A percentile compares a stretch with the other conserved stretches of the same genome.
Conservation (phyloP, 768 basidiomycete species). For the Russula dissimulans region DNA sequence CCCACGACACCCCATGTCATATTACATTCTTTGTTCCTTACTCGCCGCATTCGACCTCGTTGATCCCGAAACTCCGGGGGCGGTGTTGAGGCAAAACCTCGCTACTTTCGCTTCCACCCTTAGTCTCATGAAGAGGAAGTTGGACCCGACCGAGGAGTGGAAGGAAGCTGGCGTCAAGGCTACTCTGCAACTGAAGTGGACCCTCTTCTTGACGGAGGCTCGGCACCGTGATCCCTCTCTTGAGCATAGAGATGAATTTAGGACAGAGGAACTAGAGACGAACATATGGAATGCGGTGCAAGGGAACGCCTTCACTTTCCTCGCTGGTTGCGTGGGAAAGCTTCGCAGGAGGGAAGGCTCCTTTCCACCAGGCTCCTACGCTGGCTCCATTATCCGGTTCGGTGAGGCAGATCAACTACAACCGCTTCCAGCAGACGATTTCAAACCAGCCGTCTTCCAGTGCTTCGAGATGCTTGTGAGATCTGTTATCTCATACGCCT, state of each 20-base stretch:
- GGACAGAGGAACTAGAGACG: slow-evolving; percentile 70
- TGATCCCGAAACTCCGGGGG: slow-evolving; percentile 41
- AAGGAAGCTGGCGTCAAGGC: slow-evolving; percentile 64
- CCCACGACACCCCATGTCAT: slow-evolving; percentile 58
- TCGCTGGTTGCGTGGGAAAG: slow-evolving; percentile 50
- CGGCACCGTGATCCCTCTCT: slow-evolving; percentile 59
- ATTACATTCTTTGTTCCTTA: slow-evolving; percentile 57
- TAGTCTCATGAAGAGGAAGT: slow-evolving; percentile 49
- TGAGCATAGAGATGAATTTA: slow-evolving; percentile 56
- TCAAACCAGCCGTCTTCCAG: slow-evolving; percentile 47
- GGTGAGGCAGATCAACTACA: slow-evolving; percentile 31
- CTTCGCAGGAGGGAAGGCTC: slow-evolving; percentile 39
- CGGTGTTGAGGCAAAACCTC: slow-evolving; percentile 38
- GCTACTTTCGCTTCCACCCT: slow-evolving; percentile 40
- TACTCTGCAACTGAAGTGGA: slow-evolving; percentile 75
- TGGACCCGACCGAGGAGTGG: slow-evolving; percentile 49
- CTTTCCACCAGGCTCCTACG: slow-evolving; percentile 24
- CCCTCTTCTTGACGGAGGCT: slow-evolving; percentile 71
- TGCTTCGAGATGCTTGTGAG: slow-evolving; percentile 65
- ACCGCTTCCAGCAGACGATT: slow-evolving; percentile 37
- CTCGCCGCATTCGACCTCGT: slow-evolving; percentile 60
- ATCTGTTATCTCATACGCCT: slow-evolving; percentile 64
- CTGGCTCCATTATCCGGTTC: slow-evolving; percentile 18
- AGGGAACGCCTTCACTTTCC: slow-evolving; percentile 69
- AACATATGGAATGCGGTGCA: slow-evolving; percentile 80